A percentile compares a stretch with the other conserved stretches of the same genome.
These are phyloP conservation scores for Rubroshorea leprosula DNA, from an alignment of 345 rosid genomes.

Conservation along the genomic window DNA sequence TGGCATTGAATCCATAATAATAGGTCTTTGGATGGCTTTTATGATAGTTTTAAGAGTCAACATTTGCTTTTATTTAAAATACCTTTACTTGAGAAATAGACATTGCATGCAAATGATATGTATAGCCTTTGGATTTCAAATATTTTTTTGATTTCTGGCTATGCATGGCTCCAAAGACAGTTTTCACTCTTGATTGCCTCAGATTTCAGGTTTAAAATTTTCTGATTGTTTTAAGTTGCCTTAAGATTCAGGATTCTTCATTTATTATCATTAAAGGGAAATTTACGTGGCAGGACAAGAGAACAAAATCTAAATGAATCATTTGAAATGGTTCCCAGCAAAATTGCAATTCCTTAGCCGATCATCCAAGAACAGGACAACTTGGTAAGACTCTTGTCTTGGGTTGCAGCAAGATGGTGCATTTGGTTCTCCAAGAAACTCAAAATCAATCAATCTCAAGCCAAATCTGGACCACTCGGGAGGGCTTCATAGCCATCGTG, in stretches of 20 bases:
- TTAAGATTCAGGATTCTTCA: neutral
- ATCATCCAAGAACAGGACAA: neutral
- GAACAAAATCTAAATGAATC: neutral
- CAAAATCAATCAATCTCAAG: slow-evolving; percentile 15
- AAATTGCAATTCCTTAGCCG: neutral
- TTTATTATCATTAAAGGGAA: neutral
- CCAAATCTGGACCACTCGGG: slow-evolving; percentile 54
- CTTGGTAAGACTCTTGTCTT: neutral
- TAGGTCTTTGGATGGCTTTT: too few relatives aligned
- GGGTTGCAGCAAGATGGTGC: neutral
- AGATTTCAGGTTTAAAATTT: neutral
- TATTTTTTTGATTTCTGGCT: too few relatives aligned
- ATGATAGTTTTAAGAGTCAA: too few relatives aligned
- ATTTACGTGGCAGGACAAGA: neutral
- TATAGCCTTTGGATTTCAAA: neutral
- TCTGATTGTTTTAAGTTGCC: neutral
- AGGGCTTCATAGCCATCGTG: slow-evolving; percentile 67
- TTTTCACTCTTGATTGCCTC: neutral
- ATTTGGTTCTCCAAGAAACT: neutral
- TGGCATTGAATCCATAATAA: neutral
- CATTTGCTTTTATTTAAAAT: neutral
- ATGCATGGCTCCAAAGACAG: too few relatives aligned
- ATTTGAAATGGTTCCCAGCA: neutral
- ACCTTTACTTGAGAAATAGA: neutral
- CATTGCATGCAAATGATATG: neutral